Percentiles rank a stretch among this genome's conserved stretches.
These are phyloP conservation scores for Puccinia brachypodii DNA, from an alignment of 1,284 basidiomycete genomes.

Conservation along the genomic window DNA sequence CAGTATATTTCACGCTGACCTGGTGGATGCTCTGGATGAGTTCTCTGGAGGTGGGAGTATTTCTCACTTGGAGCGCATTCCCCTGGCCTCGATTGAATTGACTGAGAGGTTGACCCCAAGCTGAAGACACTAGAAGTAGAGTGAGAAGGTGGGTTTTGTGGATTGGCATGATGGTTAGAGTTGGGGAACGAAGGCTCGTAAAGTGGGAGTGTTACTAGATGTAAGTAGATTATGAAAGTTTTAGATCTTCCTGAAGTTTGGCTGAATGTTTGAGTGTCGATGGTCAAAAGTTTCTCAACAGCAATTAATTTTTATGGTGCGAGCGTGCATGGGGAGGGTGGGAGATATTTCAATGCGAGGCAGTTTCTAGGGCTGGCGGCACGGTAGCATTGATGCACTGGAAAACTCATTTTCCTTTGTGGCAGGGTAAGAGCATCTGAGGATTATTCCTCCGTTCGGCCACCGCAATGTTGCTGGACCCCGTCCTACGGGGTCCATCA, in stretches of 20 bases:
- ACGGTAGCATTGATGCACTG: background rate
- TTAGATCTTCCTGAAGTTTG: too few relatives aligned
- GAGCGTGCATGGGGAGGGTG: too few relatives aligned
- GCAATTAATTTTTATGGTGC: too few relatives aligned
- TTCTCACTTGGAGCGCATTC: background rate
- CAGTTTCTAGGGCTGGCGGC: background rate
- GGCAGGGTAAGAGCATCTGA: background rate
- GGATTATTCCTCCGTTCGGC: background rate
- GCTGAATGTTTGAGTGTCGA: too few relatives aligned
- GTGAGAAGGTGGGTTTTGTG: background rate
- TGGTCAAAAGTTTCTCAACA: too few relatives aligned
- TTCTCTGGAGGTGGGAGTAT: background rate
- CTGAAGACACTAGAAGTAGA: background rate
- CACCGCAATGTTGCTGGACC: background rate
- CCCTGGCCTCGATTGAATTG: background rate
- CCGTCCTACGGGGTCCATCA: background rate
- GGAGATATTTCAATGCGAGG: too few relatives aligned
- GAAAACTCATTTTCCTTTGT: too few relatives aligned
- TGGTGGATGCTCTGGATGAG: background rate
- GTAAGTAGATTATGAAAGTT: background rate
- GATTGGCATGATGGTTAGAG: background rate
- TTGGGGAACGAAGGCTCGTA: background rate
- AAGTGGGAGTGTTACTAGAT: background rate
- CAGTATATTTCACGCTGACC: background rate
- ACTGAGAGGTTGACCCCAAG: background rate